Evolutionary conservation across 768 basidiomycete genomes (phyloP), one percentile per base, ranked within the genome.

Genomic region (Termitomyces sp.): DNA sequence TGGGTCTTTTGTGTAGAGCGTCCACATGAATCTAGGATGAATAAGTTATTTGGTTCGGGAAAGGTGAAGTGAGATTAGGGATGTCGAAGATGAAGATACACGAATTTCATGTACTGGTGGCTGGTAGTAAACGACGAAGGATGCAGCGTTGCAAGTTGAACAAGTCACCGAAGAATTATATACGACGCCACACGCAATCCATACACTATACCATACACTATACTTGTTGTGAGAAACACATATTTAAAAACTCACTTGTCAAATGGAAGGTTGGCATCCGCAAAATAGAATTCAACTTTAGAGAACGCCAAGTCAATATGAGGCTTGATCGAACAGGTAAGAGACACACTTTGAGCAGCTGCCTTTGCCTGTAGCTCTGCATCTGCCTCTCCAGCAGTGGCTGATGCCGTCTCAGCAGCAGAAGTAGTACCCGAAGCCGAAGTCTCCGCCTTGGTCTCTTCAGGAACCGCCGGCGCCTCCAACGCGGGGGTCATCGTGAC

Each of bases 251-350:
- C 78, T 26, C 64, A 88, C 88, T 84, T 89, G 78, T 93, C 91
- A 60, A 82, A 93, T 1, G 95, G 95, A 51, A 98, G 81, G 71
- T 98, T 97, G n/a, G 93, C 81, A 70, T 96, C 93, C 50, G 90
- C 90, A 71, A 98, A 94, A 76, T 98, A 97, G 71, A 97, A 98
- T 67, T 94, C 90, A 64, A 96, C 95, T 97, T 53, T 7, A 38
- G 41, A 5, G 32, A 35, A 41, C 24, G 5, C 28, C 34, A 8
- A 19, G 21, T 45, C 41, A 56, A 41, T 30, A 4, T 14, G 37
- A 52, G 17, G 40, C 22, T 37, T 35, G 34, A 26, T 48, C 14
- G 14, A 12, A 46, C 4, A 44, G 10, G 26, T 11, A 43, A 44
- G 10, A 41, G 19, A 67, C 77, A 53, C 57, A 82, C 87, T 74